Percentiles rank a stretch among this genome's conserved stretches.
Evolutionary conservation across 2,329 filamentous ascomycete genomes (phyloP).

Genomic region (Monilinia laxa): DNA sequence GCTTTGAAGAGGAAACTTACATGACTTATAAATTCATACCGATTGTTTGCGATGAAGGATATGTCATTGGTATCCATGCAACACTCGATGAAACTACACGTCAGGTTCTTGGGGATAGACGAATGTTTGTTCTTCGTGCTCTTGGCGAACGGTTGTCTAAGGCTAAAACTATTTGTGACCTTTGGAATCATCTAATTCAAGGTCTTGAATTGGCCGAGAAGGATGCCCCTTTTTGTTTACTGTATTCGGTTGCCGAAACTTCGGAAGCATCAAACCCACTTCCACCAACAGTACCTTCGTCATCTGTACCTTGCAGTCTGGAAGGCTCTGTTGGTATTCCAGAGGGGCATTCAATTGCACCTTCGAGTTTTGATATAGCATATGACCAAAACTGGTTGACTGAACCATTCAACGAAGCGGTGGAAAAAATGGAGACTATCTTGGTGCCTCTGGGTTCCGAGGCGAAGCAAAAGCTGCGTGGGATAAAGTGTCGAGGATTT

Average conservation of each 20-base stretch:
- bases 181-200: constrained; percentile 67
- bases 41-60: constrained; percentile 68
- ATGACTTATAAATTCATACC: constrained; percentile 84
- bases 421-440: constrained; percentile 64
- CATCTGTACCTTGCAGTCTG: constrained; percentile 54
- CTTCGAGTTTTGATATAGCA: constrained; percentile 68
- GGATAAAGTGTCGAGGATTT: constrained; percentile 67
- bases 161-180: constrained; percentile 67
- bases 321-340: constrained; percentile 72
- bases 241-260: constrained; percentile 74
- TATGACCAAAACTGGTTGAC: constrained; percentile 70
- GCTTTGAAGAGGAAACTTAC: constrained; percentile 65
- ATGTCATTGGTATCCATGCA: constrained; percentile 67
- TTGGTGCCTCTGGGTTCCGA: constrained; percentile 60
- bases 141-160: constrained; percentile 71
- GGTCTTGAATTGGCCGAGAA: constrained; percentile 70
- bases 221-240: constrained; percentile 72
- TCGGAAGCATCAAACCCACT: constrained; percentile 62
- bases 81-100: constrained; percentile 78
- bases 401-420: constrained; percentile 66
- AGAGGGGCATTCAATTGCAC: constrained; percentile 63
- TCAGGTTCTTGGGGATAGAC: constrained; percentile 69
- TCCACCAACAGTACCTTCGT: constrained; percentile 41
- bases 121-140: constrained; percentile 74
- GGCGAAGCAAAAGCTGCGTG: constrained; percentile 54